Evolutionary conservation across 2,329 filamentous ascomycete species (phyloP).

Genomic region (Nannizzia gypsea): DNA sequence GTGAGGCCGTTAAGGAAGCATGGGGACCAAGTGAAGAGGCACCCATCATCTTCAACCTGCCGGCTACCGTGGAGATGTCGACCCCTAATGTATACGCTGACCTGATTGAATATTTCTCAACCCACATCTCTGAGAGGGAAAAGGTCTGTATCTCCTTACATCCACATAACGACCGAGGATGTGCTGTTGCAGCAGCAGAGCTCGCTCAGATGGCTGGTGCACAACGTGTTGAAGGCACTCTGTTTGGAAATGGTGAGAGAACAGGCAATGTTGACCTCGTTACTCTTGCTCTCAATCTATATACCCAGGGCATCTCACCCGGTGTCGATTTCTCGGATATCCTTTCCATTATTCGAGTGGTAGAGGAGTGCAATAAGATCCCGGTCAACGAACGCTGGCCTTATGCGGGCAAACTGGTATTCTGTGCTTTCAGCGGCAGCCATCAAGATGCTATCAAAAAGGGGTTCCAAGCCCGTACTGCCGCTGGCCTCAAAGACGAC

Average conservation of each 20-base stretch:
- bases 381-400: conserved; percentile 80
- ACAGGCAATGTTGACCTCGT: conserved; percentile 94
- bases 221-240: conserved; percentile 82
- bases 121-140: conserved; percentile 68
- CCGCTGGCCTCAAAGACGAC: conserved; percentile 47
- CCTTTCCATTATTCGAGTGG: conserved; percentile 69
- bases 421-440: conserved; percentile 79
- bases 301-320: conserved; percentile 80
- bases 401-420: conserved; percentile 83
- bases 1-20: conserved; percentile 84
- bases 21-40: conserved; percentile 73
- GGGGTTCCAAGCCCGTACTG: conserved; percentile 56
- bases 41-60: conserved; percentile 92
- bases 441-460: conserved; percentile 98
- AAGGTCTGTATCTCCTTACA: conserved; percentile 84
- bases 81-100: conserved; percentile 95
- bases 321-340: conserved; percentile 88
- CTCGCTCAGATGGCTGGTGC: conserved; percentile 93
- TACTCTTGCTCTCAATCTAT: conserved; percentile 82
- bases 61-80: conserved; percentile 87
- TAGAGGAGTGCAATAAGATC: conserved; percentile 90
- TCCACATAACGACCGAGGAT: conserved; percentile 89
- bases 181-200: conserved; percentile 78
- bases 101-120: conserved; percentile 91
- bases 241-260: conserved; percentile 90